Conservation (phyloP, 805 yeast genomes). For the Candida insectorum region DNA sequence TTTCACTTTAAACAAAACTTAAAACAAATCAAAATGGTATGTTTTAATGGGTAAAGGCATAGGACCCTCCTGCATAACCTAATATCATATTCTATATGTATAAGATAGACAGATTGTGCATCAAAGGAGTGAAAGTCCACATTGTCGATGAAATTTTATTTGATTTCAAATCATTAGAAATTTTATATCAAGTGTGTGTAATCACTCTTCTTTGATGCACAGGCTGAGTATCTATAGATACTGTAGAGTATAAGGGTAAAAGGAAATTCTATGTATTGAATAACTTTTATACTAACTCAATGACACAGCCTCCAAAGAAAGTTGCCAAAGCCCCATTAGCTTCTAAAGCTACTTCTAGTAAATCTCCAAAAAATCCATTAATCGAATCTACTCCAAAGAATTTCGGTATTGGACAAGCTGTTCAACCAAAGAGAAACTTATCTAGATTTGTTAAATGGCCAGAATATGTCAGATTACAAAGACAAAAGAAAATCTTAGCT, state of each 20-base stretch:
- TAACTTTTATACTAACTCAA: slow-evolving; percentile 27
- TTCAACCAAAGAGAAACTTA: slow-evolving; percentile 96
- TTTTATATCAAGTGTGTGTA: too few species aligned
- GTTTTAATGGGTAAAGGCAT: slow-evolving; percentile 8
- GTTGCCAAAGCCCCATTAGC: slow-evolving; percentile 48
- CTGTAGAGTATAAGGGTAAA: slow-evolving; percentile 35
- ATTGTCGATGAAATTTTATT: slow-evolving; percentile 10
- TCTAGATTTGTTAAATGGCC: slow-evolving; percentile 99
- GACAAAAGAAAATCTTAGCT: slow-evolving; percentile 95
- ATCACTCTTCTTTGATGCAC: slow-evolving; percentile 39
- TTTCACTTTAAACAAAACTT: not conserved
- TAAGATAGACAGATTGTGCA: slow-evolving; percentile 11
- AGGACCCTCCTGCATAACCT: slow-evolving; percentile 9
- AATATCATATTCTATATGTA: slow-evolving; percentile 3
- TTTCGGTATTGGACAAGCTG: slow-evolving; percentile 94
- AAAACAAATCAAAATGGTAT: slow-evolving; percentile 11
- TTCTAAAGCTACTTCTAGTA: slow-evolving; percentile 22
- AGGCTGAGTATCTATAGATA: slow-evolving; percentile 42
- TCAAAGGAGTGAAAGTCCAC: slow-evolving; percentile 10
- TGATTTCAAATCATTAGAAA: slow-evolving; percentile 21
- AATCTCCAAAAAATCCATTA: slow-evolving; percentile 69
- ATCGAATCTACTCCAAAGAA: slow-evolving; percentile 86
- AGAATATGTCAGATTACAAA: slow-evolving; percentile 95
- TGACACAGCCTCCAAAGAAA: slow-evolving; percentile 57
- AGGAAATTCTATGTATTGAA: slow-evolving; percentile 7